Conservation (phyloP, 768 basidiomycete genomes). For the Imleria badia region DNA sequence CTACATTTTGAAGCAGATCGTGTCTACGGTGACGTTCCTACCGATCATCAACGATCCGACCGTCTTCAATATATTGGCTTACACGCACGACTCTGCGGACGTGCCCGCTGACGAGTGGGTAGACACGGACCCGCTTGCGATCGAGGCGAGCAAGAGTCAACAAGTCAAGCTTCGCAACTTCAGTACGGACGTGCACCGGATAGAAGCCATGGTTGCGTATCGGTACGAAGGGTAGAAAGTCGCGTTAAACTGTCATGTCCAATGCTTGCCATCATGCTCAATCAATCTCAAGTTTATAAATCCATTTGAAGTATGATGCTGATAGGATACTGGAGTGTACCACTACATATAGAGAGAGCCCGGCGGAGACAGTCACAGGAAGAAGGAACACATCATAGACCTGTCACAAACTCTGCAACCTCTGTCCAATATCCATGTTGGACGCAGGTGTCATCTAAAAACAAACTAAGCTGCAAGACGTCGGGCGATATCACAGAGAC, state of each 20-base stretch:
- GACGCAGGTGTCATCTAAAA: constrained; percentile 53
- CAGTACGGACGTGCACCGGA: constrained; percentile 96
- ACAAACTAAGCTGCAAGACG: not conserved
- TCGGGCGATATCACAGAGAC: constrained; percentile 9
- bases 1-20: constrained; percentile 97
- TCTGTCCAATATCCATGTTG: constrained; percentile 55
- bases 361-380: not conserved
- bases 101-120: constrained; percentile 94
- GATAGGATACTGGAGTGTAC: not conserved
- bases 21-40: constrained; percentile 93
- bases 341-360: not conserved
- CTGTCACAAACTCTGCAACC: constrained; percentile 49
- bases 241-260: not conserved
- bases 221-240: constrained; percentile 72
- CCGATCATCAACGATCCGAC: constrained; percentile 94
- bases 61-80: constrained; percentile 97
- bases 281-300: constrained; percentile 1
- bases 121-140: constrained; percentile 89
- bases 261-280: not conserved
- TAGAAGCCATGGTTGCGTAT: constrained; percentile 98
- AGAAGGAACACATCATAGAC: constrained; percentile 3
- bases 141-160: constrained; percentile 90
- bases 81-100: constrained; percentile 89
- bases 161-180: constrained; percentile 95
- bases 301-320: not conserved